Evolutionary conservation across 768 basidiomycete species (phyloP).

Genomic region (Rhizopogon vinicolor): DNA sequence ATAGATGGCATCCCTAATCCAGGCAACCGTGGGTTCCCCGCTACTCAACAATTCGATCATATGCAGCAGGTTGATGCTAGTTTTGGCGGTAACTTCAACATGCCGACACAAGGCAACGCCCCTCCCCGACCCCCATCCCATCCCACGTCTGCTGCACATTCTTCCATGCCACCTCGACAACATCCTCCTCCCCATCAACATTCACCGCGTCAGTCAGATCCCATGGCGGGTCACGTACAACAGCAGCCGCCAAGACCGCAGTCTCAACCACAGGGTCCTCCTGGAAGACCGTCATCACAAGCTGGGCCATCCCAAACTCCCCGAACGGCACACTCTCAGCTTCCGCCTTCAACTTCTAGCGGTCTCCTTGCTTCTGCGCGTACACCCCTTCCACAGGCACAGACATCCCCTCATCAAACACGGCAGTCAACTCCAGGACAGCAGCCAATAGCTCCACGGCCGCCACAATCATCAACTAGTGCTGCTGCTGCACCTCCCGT

Average conservation of each 20-base stretch:
- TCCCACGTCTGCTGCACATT: slow-evolving; percentile 24
- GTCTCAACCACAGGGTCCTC: slow-evolving; percentile 51
- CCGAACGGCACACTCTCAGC: slow-evolving; percentile 31
- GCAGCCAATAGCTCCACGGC: slow-evolving; percentile 33
- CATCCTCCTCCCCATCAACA: slow-evolving; percentile 37
- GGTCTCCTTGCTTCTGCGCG: slow-evolving; percentile 22
- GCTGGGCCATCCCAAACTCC: slow-evolving; percentile 45
- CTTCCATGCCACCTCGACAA: slow-evolving; percentile 27
- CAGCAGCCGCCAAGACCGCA: slow-evolving; percentile 48
- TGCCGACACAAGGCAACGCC: slow-evolving; percentile 32
- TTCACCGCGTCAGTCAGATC: slow-evolving; percentile 43
- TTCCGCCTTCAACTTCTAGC: slow-evolving; percentile 22
- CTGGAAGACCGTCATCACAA: slow-evolving; percentile 48
- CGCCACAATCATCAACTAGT: slow-evolving; percentile 22
- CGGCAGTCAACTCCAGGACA: slow-evolving; percentile 31
- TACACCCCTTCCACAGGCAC: slow-evolving; percentile 33
- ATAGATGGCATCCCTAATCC: slow-evolving; percentile 35
- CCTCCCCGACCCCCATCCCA: slow-evolving; percentile 43
- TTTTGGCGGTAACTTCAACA: slow-evolving; percentile 30
- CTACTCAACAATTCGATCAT: slow-evolving; percentile 60
- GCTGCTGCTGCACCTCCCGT: slow-evolving; percentile 16
- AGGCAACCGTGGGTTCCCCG: slow-evolving; percentile 35
- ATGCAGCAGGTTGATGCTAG: slow-evolving; percentile 37
- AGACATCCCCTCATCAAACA: slow-evolving; percentile 26
- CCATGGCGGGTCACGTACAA: slow-evolving; percentile 33